These are phyloP conservation scores for Cryomyces minteri DNA, from an alignment of 495 filamentous ascomycete species.

Conservation along the genomic window DNA sequence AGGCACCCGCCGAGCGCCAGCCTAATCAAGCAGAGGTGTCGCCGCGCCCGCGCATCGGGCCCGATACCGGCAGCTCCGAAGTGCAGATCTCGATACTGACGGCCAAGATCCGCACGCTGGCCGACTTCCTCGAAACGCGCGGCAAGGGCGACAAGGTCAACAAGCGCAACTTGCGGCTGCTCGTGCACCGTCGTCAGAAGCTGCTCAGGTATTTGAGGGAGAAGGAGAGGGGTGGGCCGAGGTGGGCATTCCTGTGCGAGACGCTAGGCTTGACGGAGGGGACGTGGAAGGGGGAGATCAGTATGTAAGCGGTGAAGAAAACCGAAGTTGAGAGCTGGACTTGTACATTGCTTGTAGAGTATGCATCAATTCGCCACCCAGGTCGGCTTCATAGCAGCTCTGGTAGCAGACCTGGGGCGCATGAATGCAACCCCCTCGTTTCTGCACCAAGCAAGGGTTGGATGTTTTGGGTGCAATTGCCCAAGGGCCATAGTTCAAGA, in stretches of 20 bases:
- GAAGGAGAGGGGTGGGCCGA: constrained; percentile 76
- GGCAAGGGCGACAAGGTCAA: constrained; percentile 70
- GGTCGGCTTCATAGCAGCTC: too few relatives aligned
- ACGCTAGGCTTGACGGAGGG: constrained; percentile 72
- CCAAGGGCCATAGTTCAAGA: too few relatives aligned
- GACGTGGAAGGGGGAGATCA: constrained; percentile 75
- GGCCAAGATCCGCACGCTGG: constrained; percentile 72
- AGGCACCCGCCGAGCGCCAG: constrained; percentile 6
- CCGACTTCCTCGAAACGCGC: constrained; percentile 33
- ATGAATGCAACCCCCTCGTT: too few relatives aligned
- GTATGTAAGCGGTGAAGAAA: constrained; percentile 28
- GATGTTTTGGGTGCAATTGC: too few relatives aligned
- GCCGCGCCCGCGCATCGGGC: constrained; percentile 46
- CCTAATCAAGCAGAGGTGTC: not conserved
- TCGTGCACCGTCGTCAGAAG: constrained; percentile 84
- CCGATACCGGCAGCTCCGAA: constrained; percentile 83
- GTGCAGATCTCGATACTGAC: constrained; percentile 97
- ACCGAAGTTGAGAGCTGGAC: too few relatives aligned
- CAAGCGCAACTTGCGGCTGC: constrained; percentile 67
- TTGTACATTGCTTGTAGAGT: too few relatives aligned
- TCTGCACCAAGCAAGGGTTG: too few relatives aligned
- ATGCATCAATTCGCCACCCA: too few relatives aligned
- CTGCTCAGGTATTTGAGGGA: constrained; percentile 64
- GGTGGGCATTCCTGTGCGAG: constrained; percentile 70
- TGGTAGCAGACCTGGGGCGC: too few relatives aligned